phyloP scores from a whole-genome alignment of 225 moss, liverwort and hornwort species.

The Pseudoscleropodium purum region DNA sequence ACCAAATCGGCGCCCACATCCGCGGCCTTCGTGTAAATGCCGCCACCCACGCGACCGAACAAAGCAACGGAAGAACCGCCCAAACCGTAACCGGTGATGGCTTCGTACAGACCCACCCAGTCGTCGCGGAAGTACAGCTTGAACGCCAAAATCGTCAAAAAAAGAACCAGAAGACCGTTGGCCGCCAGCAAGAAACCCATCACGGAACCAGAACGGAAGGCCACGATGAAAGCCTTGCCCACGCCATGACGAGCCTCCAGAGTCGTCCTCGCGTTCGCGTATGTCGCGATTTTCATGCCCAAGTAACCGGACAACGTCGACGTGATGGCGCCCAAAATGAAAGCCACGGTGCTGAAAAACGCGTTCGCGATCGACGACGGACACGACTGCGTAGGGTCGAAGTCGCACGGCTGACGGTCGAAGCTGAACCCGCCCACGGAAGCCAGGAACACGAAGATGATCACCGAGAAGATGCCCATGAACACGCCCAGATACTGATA shows the following conservation, averaged over 20 bases:
- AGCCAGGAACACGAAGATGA: constrained; percentile 77
- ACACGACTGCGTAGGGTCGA: constrained; percentile 29
- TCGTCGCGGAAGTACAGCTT: constrained; percentile 65
- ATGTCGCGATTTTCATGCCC: constrained; percentile 86
- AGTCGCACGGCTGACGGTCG: constrained; percentile 23
- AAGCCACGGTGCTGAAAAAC: constrained; percentile 68
- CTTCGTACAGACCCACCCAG: constrained; percentile 77
- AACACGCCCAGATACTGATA: constrained; percentile 67
- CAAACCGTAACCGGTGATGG: constrained; percentile 60
- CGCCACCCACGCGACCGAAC: constrained; percentile 53
- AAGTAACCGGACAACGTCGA: constrained; percentile 69
- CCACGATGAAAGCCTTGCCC: constrained; percentile 66
- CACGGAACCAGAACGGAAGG: constrained; percentile 75
- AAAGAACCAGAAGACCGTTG: constrained; percentile 55
- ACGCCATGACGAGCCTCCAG: constrained; percentile 71
- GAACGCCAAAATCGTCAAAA: constrained; percentile 64
- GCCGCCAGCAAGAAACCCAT: constrained; percentile 82
- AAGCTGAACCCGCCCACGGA: constrained; percentile 72
- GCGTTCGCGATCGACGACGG: constrained; percentile 49
- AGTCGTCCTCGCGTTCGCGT: constrained; percentile 84
- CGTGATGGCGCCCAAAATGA: constrained; percentile 64
- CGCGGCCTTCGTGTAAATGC: constrained; percentile 66
- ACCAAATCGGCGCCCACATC: constrained; percentile 63
- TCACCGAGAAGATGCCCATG: constrained; percentile 75
- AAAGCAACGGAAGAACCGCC: constrained; percentile 44